Evolutionary conservation across 164 flowering plant species (phyloP), one percentile per base, ranked within the genome.

Genomic region (Vitis rupestris): DNA sequence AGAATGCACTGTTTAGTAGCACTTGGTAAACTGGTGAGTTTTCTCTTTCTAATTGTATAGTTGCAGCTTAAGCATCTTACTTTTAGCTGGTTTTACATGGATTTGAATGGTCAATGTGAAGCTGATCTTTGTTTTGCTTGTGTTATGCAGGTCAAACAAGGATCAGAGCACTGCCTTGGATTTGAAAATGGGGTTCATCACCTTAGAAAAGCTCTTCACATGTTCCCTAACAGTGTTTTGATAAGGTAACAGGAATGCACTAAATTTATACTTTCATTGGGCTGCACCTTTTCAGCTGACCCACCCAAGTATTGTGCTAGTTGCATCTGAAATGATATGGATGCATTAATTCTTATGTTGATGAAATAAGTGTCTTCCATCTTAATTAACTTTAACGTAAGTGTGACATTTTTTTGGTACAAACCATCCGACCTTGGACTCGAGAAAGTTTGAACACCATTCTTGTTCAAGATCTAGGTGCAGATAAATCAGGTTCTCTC

Each of bases 181-280:
- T 80, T 79, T 74, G 81, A 74, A 61, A 86, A 80, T 81, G 97
- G 86, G 72, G 75, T 86, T 8, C 29, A 65, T 31, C 91, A 93
- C 73, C 90, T 95, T 53, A 88, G 83, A 66, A 95, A 84, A 78
- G 87, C 78, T 68, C 86, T 95, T 77, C 98, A 95, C 71, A 81
- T 76, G 79, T 88, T 72, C 69, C 99, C 99, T 61, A 82, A 80
- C 64, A 86, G 93, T 78, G 70, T 12, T 70, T 77, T 82, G 77
- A 52, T 91, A 81, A 91, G 98, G 97, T 94, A 80, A 10, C 44
- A 37, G 44, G 44, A 37, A 37, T 6, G 44, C 44, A 37, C 44
- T 37, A 37, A 37, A 37, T 37, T 37, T 37, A 37, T 37, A 2
- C 44, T 37, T 37, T 48, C 8, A 17, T 44, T 11, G 37, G 31